Conservation (phyloP, 2,329 filamentous ascomycete genomes). For the Zymoseptoria crescenta region DNA sequence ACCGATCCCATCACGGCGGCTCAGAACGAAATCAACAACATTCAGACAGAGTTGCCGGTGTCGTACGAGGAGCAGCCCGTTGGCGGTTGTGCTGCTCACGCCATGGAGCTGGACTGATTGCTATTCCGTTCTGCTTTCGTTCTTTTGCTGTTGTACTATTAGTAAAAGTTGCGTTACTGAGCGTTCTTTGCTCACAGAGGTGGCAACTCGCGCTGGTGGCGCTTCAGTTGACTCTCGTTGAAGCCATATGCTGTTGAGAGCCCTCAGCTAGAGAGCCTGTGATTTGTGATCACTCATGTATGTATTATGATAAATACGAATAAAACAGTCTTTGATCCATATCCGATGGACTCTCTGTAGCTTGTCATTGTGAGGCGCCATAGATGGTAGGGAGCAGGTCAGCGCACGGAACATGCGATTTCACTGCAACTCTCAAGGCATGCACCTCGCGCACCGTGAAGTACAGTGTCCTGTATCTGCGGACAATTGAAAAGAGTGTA, state of each 20-base stretch:
- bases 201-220: slow-evolving; percentile 11
- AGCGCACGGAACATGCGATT: neutral
- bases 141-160: slow-evolving; percentile 3
- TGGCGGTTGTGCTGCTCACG: slow-evolving; percentile 24
- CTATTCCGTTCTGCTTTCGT: slow-evolving; percentile 3
- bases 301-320: neutral
- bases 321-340: neutral
- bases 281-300: neutral
- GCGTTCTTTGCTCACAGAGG: neutral
- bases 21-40: slow-evolving; percentile 20
- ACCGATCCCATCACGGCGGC: slow-evolving; percentile 22
- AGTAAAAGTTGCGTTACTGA: slow-evolving; percentile 2
- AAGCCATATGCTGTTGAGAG: neutral
- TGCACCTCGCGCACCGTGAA: too few species aligned
- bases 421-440: too few species aligned
- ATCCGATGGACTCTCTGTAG: neutral
- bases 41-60: slow-evolving; percentile 11
- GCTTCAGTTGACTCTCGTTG: slow-evolving; percentile 10
- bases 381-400: neutral
- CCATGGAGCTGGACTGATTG: slow-evolving; percentile 28
- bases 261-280: neutral
- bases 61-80: slow-evolving; percentile 7
- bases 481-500: neutral
- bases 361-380: neutral
- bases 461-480: neutral